Evolutionary conservation across 192 early-diverging fungal species (phyloP), one percentile per base, ranked within the genome.

Genomic region (Radiomyces spectabilis): DNA sequence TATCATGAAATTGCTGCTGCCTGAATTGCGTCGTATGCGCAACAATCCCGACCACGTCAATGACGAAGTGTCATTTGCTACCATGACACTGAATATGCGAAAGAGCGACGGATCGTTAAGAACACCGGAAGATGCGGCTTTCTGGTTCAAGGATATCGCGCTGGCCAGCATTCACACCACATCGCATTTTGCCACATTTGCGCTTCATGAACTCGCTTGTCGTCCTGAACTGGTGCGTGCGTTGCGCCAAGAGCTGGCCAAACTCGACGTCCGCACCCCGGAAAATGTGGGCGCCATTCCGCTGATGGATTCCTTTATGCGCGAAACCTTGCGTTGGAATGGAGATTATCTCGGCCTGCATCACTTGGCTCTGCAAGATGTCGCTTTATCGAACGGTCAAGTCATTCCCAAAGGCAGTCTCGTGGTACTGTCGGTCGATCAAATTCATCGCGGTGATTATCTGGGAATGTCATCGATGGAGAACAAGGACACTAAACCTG

Each of bases 81-180:
- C 51, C 25, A 53, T 54, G 51, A 33, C 37, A n/a, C 25, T 61
- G 0, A 45, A 45, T 40, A 29, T 48, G 18, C 51, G 43, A 8
- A 46, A 48, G 13, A 31, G 25, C 32, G 51, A 61, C 35, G 59
- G 59, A 3, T 19, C n/a, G 5, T 5, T 32, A 2, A 32, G 43
- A 25, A 22, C 51, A 4, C n/a, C 29, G 5, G 18, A 61, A 61
- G 59, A 61, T 16, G 30, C 43, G 9, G 59, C 51, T n/a, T 53
- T 47, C 27, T 48, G 32, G 16, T 45, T 61, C 19, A 53, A 61
- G 13, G 39, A 54, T 12, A 47, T 61, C 6, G 29, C 51, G 5
- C 43, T 61, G 39, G 51, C 59, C n/a, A 61, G 59, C 48, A 54
- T 61, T 33, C 59, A 61, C 22, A 61, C 59, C 6, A 61, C 59